A percentile compares a stretch with the other conserved stretches of the same genome.
Conservation (phyloP, 345 rosid genomes). For the Barbarea vulgaris region DNA sequence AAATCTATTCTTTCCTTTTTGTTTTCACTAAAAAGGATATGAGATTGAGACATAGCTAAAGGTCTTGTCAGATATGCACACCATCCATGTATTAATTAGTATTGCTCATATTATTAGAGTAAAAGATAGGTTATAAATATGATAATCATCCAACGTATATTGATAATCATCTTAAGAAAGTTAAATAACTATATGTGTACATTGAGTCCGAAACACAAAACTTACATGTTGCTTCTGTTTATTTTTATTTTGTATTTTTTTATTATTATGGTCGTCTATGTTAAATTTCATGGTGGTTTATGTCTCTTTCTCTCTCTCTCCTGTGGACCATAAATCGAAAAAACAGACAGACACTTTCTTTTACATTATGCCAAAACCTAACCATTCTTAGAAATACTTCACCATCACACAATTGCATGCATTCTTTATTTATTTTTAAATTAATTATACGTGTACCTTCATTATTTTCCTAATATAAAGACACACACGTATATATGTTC, state of each 20-base stretch:
- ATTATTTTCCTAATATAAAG: neutral
- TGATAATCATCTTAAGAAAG: neutral
- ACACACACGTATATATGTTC: slow-evolving; percentile 2
- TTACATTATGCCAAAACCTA: slow-evolving; percentile 55
- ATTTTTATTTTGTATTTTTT: neutral
- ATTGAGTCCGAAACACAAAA: neutral
- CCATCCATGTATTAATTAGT: neutral
- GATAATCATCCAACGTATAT: slow-evolving; percentile 1
- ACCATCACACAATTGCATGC: slow-evolving; percentile 41
- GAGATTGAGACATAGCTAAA: slow-evolving; percentile 39
- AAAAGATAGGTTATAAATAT: neutral
- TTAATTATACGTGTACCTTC: slow-evolving; percentile 27
- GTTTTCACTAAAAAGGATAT: slow-evolving; percentile 36
- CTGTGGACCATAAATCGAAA: slow-evolving; percentile 44
- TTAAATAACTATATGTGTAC: neutral
- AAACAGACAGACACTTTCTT: slow-evolving; percentile 58
- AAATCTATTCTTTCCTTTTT: slow-evolving; percentile 36
- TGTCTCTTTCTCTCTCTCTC: slow-evolving; percentile 15
- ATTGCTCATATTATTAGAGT: neutral
- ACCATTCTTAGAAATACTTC: slow-evolving; percentile 50
- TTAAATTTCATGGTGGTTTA: slow-evolving; percentile 14
- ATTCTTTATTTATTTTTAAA: slow-evolving; percentile 17
- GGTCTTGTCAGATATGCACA: slow-evolving; percentile 32
- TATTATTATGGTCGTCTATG: neutral
- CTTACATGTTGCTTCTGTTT: neutral